A percentile compares a stretch with the other conserved stretches of the same genome.
Evolutionary conservation across 352 stramenopile species (phyloP).

Genomic region (Pythium vanterpoolii): DNA sequence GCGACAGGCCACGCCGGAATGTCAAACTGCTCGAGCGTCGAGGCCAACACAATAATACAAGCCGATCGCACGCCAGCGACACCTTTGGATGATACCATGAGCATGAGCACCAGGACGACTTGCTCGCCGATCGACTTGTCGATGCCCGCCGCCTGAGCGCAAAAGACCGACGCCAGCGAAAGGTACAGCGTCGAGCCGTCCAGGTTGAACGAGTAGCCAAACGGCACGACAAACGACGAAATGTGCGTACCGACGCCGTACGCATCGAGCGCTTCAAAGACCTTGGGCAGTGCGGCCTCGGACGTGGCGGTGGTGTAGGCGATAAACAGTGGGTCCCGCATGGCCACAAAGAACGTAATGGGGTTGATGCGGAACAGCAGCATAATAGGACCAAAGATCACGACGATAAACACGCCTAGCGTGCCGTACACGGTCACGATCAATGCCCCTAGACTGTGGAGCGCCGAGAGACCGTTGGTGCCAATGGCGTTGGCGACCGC

Average conservation of each 20-base stretch:
- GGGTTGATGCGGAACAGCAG: conserved; percentile 46
- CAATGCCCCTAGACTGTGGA: conserved; percentile 35
- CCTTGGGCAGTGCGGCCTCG: conserved; percentile 37
- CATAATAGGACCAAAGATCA: conserved; percentile 44
- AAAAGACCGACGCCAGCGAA: conserved; percentile 46
- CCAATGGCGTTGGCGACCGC: conserved; percentile 48
- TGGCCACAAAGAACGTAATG: conserved; percentile 40
- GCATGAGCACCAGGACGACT: conserved; percentile 41
- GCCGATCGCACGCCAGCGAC: conserved; percentile 6
- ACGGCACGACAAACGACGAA: conserved; percentile 52
- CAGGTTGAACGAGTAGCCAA: conserved; percentile 70
- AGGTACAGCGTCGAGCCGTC: conserved; percentile 54
- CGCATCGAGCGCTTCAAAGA: conserved; percentile 46
- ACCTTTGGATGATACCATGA: conserved; percentile 15
- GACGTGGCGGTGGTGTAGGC: conserved; percentile 39
- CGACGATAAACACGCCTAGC: conserved; percentile 42
- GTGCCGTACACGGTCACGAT: conserved; percentile 47
- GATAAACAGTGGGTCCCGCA: conserved; percentile 51
- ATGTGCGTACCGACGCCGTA: conserved; percentile 52
- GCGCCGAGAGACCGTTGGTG: conserved; percentile 41
- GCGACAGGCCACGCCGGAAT: conserved; percentile 57
- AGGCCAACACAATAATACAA: conserved; percentile 4
- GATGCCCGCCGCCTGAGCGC: conserved; percentile 39
- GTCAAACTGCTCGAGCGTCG: conserved; percentile 30
- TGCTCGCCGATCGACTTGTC: conserved; percentile 55